Conservation (phyloP, 345 rosid species). For the Hypericum androsaemum region DNA sequence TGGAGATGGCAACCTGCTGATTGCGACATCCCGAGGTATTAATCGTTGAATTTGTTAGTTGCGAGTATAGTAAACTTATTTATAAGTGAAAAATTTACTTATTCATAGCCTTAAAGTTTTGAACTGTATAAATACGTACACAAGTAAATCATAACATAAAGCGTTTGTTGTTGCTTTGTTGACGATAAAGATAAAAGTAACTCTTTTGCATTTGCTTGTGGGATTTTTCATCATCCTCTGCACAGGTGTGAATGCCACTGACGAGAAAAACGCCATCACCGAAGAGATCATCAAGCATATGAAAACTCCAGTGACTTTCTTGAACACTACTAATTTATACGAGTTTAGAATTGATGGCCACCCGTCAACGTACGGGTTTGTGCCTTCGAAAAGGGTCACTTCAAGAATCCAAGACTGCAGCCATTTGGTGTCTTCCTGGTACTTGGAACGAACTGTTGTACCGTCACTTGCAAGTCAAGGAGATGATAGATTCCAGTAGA, state of each 20-base stretch:
- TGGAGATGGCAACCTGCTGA: too few relatives aligned
- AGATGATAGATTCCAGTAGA: constrained; percentile 9
- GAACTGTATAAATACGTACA: too few relatives aligned
- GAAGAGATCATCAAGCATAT: constrained; percentile 52
- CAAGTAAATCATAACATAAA: too few relatives aligned
- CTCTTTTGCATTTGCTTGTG: constrained; percentile 1
- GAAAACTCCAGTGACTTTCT: constrained; percentile 56
- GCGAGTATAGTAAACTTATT: too few relatives aligned
- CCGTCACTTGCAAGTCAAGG: constrained; percentile 37
- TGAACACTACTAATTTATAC: constrained; percentile 56
- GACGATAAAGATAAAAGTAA: background rate
- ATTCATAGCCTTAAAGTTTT: too few relatives aligned
- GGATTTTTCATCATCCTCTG: background rate
- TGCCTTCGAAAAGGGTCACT: constrained; percentile 25
- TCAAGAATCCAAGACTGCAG: constrained; percentile 71
- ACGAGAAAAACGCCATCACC: constrained; percentile 38
- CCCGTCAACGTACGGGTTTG: constrained; percentile 56
- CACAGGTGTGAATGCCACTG: constrained; percentile 43
- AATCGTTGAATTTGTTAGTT: too few relatives aligned
- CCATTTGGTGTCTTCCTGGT: constrained; percentile 98
- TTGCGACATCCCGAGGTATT: too few relatives aligned
- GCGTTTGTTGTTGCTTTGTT: too few relatives aligned
- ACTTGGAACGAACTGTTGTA: constrained; percentile 74
- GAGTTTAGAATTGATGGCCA: constrained; percentile 64
- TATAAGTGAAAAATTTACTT: too few relatives aligned